Percentiles rank a stretch among this genome's conserved stretches.
phyloP scores from a whole-genome alignment of 345 rosid genomes.

The Bruguiera gymnorhiza region DNA sequence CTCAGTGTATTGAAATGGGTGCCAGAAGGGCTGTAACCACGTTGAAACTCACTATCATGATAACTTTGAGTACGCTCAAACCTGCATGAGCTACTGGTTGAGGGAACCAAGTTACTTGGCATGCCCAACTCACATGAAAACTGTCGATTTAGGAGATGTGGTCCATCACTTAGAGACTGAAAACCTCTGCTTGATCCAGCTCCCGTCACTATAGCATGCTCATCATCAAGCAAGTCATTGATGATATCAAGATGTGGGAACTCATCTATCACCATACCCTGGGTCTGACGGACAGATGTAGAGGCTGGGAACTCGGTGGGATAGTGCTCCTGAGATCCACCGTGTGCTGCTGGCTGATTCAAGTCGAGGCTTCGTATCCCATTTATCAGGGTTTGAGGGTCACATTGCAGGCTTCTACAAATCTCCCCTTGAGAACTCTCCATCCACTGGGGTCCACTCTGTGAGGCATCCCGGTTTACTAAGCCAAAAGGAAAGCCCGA shows the following conservation, averaged over 20 bases:
- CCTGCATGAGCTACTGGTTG: conserved; percentile 43
- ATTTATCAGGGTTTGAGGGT: conserved; percentile 32
- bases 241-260: conserved; percentile 93
- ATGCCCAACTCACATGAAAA: conserved; percentile 45
- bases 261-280: conserved; percentile 58
- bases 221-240: conserved; percentile 90
- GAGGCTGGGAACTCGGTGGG: conserved; percentile 38
- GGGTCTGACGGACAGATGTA: conserved; percentile 50
- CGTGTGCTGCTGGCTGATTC: conserved; percentile 22
- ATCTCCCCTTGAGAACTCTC: conserved; percentile 49
- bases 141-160: conserved; percentile 49
- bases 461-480: conserved; percentile 43
- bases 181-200: conserved; percentile 29
- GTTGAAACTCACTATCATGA: conserved; percentile 47
- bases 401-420: conserved; percentile 28
- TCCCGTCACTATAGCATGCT: conserved; percentile 42
- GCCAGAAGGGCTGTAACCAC: conserved; percentile 38
- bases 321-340: conserved; percentile 33
- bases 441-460: conserved; percentile 56
- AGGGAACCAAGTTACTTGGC: conserved; percentile 41
- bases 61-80: conserved; percentile 57
- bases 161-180: conserved; percentile 32
- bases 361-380: conserved; percentile 35
- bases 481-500: conserved; percentile 45
- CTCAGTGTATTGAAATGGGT: conserved; percentile 36